Base-by-base conservation (phyloP, 768 basidiomycete species). In the Russula sp. region DNA sequence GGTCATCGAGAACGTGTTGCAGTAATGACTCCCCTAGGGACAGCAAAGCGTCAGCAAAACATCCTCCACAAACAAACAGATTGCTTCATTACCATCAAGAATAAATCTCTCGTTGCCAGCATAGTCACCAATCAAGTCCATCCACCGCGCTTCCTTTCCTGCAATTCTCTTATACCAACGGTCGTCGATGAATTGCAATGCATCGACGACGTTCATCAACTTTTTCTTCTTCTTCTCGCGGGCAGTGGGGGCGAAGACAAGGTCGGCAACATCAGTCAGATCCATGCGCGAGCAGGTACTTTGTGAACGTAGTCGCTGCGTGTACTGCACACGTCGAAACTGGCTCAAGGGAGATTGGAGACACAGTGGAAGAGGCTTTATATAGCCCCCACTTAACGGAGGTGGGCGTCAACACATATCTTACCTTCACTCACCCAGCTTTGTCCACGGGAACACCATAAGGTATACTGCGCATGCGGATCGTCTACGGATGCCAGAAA, bases 61-160 rank as follows among this genome's bases (percentile, higher is more conserved):
- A 34, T 29, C 54, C 34, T 45, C 22, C 59, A 41, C 46, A 13
- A 29, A 32, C 43, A n/a, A 29, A 22, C 20, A 47, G 39, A 45
- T 20, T 20, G 10, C 2, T 35, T 7, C 65, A 69, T 41, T 69
- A 82, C 86, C 86, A 70, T 87, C 85, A 60, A 88, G 74, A 43
- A 87, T 67, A 67, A 88, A 88, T 16, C 77, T 76, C 68, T 88
- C 87, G 39, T 69, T 78, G 1, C 87, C 87, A 22, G 83, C 86
- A 69, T 86, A 88, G 67, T 86, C 87, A 4, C 85, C 85, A 34
- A 88, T 72, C 9, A 88, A 74, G 69, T 88, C 86, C 85, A 88
- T 87, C 82, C 80, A 82, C 59, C 81, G 69, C 13, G 76, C 78
- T 32, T 68, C 61, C 60, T 75, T 72, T 68, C 71, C 73, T 32